These are phyloP conservation scores for Penicillium maclennaniae DNA, from an alignment of 495 filamentous ascomycete genomes.

Conservation along the genomic window DNA sequence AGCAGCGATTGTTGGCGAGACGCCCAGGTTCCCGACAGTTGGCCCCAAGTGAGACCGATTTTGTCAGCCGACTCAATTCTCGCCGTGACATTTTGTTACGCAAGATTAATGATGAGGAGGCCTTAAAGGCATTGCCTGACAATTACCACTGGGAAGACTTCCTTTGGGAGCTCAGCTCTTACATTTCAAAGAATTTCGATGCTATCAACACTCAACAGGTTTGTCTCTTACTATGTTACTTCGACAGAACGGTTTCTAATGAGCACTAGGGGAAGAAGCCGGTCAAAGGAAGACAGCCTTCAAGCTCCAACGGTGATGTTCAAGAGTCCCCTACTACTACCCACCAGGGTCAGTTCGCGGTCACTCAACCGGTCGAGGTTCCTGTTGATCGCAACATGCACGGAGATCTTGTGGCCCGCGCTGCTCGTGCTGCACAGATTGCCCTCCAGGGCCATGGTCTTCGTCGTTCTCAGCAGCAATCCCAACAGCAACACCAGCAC, in stretches of 20 bases:
- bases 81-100: constrained; percentile 64
- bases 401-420: constrained; percentile 50
- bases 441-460: constrained; percentile 48
- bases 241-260: constrained; percentile 18
- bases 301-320: constrained; percentile 39
- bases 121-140: constrained; percentile 59
- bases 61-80: constrained; percentile 59
- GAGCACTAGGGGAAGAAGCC: constrained; percentile 36
- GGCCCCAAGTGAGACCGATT: constrained; percentile 68
- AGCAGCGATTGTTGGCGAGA: constrained; percentile 57
- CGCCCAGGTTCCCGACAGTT: constrained; percentile 63
- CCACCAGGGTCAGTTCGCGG: constrained; percentile 45
- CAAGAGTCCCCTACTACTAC: constrained; percentile 38
- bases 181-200: constrained; percentile 72
- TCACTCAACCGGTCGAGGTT: constrained; percentile 40
- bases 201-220: constrained; percentile 55
- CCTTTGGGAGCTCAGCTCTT: constrained; percentile 65
- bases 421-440: constrained; percentile 52
- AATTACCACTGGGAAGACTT: constrained; percentile 83
- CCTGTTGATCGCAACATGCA: constrained; percentile 45
- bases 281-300: constrained; percentile 42
- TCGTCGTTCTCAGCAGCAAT: constrained; percentile 44
- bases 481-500: constrained; percentile 30
- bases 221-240: neutral
- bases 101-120: constrained; percentile 58